Evolutionary conservation across 495 filamentous ascomycete species (phyloP).

Genomic region (Cenococcum geophilum): DNA sequence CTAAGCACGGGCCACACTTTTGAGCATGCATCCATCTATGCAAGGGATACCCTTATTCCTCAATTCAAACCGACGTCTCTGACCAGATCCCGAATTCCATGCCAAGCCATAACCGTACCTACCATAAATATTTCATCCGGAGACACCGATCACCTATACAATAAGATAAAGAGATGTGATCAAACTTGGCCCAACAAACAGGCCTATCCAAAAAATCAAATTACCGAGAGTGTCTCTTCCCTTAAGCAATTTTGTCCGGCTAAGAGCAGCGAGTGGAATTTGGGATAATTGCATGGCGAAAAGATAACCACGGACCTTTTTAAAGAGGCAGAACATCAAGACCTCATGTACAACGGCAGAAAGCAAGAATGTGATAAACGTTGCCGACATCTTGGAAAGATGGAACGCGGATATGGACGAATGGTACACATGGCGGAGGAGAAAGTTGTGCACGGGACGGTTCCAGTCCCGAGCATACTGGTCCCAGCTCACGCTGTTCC

Average conservation of each 20-base stretch:
- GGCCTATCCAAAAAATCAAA: slow-evolving; percentile 67
- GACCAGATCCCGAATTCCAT: too few species aligned
- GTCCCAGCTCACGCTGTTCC: slow-evolving; percentile 53
- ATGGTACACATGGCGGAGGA: slow-evolving; percentile 70
- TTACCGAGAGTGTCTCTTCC: slow-evolving; percentile 58
- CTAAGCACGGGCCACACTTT: too few species aligned
- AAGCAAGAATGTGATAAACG: slow-evolving; percentile 66
- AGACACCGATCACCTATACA: slow-evolving; percentile 39
- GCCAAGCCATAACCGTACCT: too few species aligned
- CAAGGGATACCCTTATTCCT: too few species aligned
- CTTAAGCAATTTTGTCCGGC: slow-evolving; percentile 55
- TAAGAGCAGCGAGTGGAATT: slow-evolving; percentile 59
- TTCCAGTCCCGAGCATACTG: slow-evolving; percentile 75
- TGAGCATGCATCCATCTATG: too few species aligned
- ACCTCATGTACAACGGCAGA: slow-evolving; percentile 66
- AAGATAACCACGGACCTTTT: slow-evolving; percentile 67
- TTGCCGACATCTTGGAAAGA: slow-evolving; percentile 61
- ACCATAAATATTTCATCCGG: too few species aligned
- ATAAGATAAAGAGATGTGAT: slow-evolving; percentile 66
- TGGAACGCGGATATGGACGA: slow-evolving; percentile 62
- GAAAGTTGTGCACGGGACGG: slow-evolving; percentile 62
- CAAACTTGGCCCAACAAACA: slow-evolving; percentile 65
- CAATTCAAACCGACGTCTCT: too few species aligned
- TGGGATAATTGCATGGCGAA: slow-evolving; percentile 65
- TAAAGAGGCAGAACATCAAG: slow-evolving; percentile 72